These are phyloP conservation scores for Vanrija pseudolonga DNA, from an alignment of 1,284 basidiomycete genomes.

Conservation along the genomic window DNA sequence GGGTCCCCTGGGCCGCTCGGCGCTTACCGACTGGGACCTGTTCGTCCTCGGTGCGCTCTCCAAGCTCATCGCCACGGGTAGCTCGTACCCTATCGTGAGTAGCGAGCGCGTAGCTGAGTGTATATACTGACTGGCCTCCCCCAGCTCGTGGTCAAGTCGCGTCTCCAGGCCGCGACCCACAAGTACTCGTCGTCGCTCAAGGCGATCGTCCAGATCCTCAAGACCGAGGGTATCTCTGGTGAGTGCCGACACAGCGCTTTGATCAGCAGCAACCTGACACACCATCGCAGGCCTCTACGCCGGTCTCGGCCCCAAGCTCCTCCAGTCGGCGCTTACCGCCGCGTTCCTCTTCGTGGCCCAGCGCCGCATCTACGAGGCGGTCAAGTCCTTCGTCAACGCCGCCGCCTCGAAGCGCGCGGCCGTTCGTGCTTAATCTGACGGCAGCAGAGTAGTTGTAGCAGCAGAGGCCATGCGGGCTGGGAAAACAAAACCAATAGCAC, in stretches of 20 bases:
- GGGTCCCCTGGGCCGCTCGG: constrained; percentile 48
- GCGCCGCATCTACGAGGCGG: constrained; percentile 56
- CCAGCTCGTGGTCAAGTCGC: constrained; percentile 50
- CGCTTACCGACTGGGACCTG: constrained; percentile 77
- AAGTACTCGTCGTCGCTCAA: constrained; percentile 47
- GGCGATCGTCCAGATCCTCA: constrained; percentile 56
- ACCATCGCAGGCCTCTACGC: constrained; percentile 70
- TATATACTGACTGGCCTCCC: background rate
- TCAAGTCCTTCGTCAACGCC: constrained; percentile 37
- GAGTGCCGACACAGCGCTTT: constrained; percentile 5
- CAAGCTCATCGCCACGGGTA: constrained; percentile 59
- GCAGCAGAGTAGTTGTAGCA: no score
- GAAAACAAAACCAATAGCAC: background rate
- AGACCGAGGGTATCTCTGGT: constrained; percentile 65
- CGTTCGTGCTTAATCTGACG: background rate
- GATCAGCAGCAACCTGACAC: background rate
- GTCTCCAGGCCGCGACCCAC: constrained; percentile 50
- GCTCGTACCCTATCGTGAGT: constrained; percentile 49
- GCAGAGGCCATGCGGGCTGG: no score
- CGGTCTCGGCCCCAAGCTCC: constrained; percentile 76
- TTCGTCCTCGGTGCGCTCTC: constrained; percentile 86
- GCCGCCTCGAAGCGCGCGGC: constrained; percentile 15
- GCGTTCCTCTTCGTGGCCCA: constrained; percentile 85
- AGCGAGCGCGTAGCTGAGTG: background rate
- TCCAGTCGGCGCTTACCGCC: constrained; percentile 85